Base-by-base conservation (phyloP, 495 filamentous ascomycete species). In the Chlorociboria aeruginascens region DNA sequence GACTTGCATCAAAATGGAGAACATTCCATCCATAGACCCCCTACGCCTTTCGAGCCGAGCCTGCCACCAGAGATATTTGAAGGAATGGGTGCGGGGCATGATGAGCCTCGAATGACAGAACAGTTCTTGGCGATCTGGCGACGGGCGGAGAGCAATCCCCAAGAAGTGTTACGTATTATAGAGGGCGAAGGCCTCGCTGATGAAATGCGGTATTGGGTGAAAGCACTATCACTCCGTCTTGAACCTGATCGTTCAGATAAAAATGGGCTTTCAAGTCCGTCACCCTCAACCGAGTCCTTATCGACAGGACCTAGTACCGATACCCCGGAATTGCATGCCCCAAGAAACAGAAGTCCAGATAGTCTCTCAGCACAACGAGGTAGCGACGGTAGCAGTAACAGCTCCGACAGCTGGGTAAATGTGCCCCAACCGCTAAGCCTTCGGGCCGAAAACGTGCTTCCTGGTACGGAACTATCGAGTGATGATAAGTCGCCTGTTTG, bases 101-200 rank as follows among this genome's bases (percentile, higher is more conserved):
- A 59, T 31, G 53, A 49, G 13, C 56, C 56, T 10, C 34, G 51
- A 42, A 51, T 48, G 41, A 48, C 50, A 3, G 54, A 57, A 41
- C 57, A 60, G 14, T 57, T 62, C 35, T 12, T 60, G 13, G 33
- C 42, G 2, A 56, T 60, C 16, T 61, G 61, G 61, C 46, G 49
- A 42, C 54, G 54, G 25, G 55, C 57, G n/a, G 51, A 74, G 33
- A 78, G 81, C 10, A 70, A 83, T 51, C 74, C 73, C 0, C 66
- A 76, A 12, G 70, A 72, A 51, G 76, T 85, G 14, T 52, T 81
- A 7, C 62, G 68, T 35, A 77, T 85, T 10, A 79, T 85, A 40
- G 69, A 72, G 25, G 72, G 79, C 30, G 80, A 83, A 54, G 69
- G 71, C 25, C 70, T 71, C 10, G 66, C 72, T 35, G 73, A 74